Conservation (phyloP, 331 rosid genomes). For the Acacia concinna region DNA sequence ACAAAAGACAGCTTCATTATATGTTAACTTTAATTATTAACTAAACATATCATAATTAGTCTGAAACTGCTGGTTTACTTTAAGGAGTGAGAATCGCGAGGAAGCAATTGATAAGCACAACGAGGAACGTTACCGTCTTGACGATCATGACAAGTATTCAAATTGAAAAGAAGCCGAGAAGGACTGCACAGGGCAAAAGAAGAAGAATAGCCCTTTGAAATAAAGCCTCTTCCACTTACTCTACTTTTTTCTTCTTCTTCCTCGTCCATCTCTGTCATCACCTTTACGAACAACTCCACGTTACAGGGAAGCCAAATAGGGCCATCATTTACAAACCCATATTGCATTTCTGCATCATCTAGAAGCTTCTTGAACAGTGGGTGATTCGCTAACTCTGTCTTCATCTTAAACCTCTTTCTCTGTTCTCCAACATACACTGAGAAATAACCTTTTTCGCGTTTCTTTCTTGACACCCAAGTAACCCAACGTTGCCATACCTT, state of each 20-base stretch:
- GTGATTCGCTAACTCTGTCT: slow-evolving; percentile 27
- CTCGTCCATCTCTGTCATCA: slow-evolving; percentile 54
- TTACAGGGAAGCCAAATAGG: slow-evolving; percentile 70
- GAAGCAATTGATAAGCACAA: slow-evolving; percentile 37
- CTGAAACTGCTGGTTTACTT: not conserved
- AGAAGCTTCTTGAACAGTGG: slow-evolving; percentile 32
- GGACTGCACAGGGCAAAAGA: slow-evolving; percentile 31
- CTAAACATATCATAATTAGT: not conserved
- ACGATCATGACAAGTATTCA: not conserved
- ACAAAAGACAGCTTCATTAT: too few species aligned
- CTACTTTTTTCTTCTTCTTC: not conserved
- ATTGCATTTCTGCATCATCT: slow-evolving; percentile 40
- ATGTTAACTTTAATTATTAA: too few species aligned
- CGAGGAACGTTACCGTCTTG: not conserved
- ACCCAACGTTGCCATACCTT: slow-evolving; percentile 35
- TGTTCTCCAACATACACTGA: slow-evolving; percentile 37
- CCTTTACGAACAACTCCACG: slow-evolving; percentile 51
- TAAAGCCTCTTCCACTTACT: not conserved
- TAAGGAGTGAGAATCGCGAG: slow-evolving; percentile 13
- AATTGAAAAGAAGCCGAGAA: not conserved
- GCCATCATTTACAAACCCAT: slow-evolving; percentile 35
- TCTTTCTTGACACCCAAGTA: not conserved
- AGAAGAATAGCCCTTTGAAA: not conserved
- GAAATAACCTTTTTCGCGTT: slow-evolving; percentile 25
- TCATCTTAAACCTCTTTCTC: slow-evolving; percentile 30